Evolutionary conservation across 306 rosid species (phyloP).

Genomic region (Glycine tomentella): DNA sequence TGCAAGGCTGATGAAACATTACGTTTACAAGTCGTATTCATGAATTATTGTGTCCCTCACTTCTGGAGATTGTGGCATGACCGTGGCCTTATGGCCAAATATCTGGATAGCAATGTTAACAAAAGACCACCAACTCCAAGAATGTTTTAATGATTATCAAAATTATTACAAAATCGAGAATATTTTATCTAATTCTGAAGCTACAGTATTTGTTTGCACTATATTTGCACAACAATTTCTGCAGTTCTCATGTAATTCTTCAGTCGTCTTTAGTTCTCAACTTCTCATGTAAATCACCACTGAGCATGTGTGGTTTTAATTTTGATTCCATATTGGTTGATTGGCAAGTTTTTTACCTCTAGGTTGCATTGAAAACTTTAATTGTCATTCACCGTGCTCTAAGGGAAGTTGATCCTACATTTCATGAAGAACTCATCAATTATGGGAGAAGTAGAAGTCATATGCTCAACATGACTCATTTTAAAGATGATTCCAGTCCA

Average conservation of each 20-base stretch:
- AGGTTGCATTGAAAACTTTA: constrained; percentile 97
- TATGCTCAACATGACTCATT: constrained; percentile 99
- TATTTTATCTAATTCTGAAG: constrained; percentile 33
- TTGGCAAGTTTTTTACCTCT: constrained; percentile 44
- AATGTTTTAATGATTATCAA: constrained; percentile 28
- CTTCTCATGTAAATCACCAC: constrained; percentile 7
- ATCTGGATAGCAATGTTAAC: not conserved
- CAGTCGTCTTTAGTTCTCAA: constrained; percentile 14
- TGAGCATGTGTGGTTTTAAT: constrained; percentile 18
- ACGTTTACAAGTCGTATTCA: constrained; percentile 15
- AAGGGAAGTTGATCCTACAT: constrained; percentile 98
- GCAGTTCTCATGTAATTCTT: constrained; percentile 6
- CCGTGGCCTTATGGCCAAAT: constrained; percentile 6
- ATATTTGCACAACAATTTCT: constrained; percentile 8
- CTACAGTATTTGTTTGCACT: constrained; percentile 1
- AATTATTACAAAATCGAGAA: not conserved
- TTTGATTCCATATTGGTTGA: constrained; percentile 35
- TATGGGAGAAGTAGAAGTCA: constrained; percentile 98
- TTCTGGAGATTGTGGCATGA: constrained; percentile 35
- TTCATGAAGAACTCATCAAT: constrained; percentile 94
- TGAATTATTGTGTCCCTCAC: constrained; percentile 23
- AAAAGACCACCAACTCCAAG: not conserved
- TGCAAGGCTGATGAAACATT: constrained; percentile 20
- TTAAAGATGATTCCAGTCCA: constrained; percentile 98
- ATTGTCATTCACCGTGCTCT: constrained; percentile 97